Evolutionary conservation across 352 stramenopile species (phyloP).

Genomic region (Phytophthora aleatoria): DNA sequence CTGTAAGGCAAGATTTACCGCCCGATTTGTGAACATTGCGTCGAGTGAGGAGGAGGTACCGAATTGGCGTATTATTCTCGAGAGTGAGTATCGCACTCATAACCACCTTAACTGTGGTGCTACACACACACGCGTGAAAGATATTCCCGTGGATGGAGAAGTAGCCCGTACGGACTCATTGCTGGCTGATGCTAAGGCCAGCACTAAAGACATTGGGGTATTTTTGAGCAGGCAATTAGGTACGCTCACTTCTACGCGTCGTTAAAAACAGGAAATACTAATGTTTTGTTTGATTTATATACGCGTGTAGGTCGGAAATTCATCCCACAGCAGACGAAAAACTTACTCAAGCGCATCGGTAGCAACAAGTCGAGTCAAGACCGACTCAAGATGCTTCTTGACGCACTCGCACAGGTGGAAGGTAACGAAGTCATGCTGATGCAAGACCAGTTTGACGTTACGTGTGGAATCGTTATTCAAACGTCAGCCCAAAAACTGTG

Average conservation of each 20-base stretch:
- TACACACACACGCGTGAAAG: background rate
- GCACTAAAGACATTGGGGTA: background rate
- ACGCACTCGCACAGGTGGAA: background rate
- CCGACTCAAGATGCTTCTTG: background rate
- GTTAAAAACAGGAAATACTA: too few species aligned
- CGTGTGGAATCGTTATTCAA: background rate
- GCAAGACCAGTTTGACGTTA: background rate
- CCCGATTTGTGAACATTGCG: background rate
- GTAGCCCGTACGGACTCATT: background rate
- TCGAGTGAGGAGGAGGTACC: background rate
- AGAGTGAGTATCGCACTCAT: constrained; percentile 1
- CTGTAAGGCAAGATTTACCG: background rate
- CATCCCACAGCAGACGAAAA: background rate
- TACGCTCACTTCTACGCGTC: background rate
- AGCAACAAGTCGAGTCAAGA: background rate
- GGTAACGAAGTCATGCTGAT: background rate
- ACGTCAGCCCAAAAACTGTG: background rate
- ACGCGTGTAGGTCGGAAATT: background rate
- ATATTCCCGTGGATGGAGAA: background rate
- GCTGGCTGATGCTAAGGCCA: background rate
- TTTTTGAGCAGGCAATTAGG: background rate
- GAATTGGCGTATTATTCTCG: background rate
- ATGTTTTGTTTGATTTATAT: too few species aligned
- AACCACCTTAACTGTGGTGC: background rate
- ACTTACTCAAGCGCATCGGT: background rate